A percentile compares a stretch with the other conserved stretches of the same genome.
Evolutionary conservation across 805 yeast genomes (phyloP).

Genomic region (Starmerella geochares): DNA sequence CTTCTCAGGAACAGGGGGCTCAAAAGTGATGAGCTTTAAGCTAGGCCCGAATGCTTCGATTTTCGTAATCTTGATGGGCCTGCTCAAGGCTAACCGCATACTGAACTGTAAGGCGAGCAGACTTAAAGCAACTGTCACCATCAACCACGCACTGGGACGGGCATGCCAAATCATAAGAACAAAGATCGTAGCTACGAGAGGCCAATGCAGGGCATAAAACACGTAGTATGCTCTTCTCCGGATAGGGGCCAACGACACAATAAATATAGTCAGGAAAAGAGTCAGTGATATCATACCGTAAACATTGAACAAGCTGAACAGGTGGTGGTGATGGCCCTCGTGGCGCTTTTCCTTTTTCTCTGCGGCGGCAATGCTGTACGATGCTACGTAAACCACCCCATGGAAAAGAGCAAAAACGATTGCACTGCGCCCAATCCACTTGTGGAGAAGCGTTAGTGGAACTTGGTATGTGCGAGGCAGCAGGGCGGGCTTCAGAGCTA

Average conservation of each 20-base stretch:
- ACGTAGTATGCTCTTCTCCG: constrained; percentile 52
- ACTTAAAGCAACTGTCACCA: constrained; percentile 43
- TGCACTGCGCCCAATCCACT: constrained; percentile 80
- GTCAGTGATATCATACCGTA: constrained; percentile 56
- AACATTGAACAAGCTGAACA: constrained; percentile 37
- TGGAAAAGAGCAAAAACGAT: constrained; percentile 59
- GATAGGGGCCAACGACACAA: constrained; percentile 59
- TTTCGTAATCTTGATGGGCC: constrained; percentile 16
- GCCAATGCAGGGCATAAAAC: constrained; percentile 64
- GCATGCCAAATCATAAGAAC: constrained; percentile 68
- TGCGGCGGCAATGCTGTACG: constrained; percentile 9
- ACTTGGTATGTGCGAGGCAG: constrained; percentile 66
- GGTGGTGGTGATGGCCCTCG: constrained; percentile 14
- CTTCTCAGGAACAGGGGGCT: constrained; percentile 29
- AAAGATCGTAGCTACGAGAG: constrained; percentile 56
- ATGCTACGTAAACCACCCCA: constrained; percentile 42
- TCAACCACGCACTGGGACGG: constrained; percentile 55
- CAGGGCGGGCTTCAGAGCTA: constrained; percentile 76
- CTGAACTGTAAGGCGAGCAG: constrained; percentile 49
- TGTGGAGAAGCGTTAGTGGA: constrained; percentile 66
- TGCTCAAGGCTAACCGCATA: constrained; percentile 37
- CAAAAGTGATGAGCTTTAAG: constrained; percentile 37
- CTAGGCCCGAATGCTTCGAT: constrained; percentile 36
- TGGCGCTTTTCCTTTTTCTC: constrained; percentile 13
- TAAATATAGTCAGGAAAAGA: constrained; percentile 42